Percentiles rank a stretch among this genome's conserved stretches.
phyloP scores from a whole-genome alignment of 345 rosid genomes.

The Capsella bursapastoris region DNA sequence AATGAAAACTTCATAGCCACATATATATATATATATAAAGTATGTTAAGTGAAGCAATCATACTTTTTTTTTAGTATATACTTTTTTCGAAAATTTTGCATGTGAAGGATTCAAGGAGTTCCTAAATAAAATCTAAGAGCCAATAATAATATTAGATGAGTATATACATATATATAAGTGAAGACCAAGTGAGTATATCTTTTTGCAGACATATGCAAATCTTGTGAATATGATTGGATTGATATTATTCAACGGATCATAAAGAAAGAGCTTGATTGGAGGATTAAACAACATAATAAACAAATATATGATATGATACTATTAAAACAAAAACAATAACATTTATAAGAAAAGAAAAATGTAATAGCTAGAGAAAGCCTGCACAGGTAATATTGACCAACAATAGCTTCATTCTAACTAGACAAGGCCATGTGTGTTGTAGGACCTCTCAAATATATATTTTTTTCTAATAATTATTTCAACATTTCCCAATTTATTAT shows the following conservation, averaged over 20 bases:
- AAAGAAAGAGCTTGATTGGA: constrained; percentile 46
- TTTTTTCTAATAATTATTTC: constrained; percentile 37
- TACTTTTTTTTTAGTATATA: neutral
- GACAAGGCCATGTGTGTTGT: constrained; percentile 91
- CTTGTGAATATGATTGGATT: constrained; percentile 48
- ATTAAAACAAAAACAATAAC: neutral
- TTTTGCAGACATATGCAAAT: constrained; percentile 50
- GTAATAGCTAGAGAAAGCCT: constrained; percentile 30
- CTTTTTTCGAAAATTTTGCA: neutral
- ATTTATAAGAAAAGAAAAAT: neutral
- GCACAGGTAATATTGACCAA: constrained; percentile 66
- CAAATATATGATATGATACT: constrained; percentile 11
- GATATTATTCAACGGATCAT: constrained; percentile 45
- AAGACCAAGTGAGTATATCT: constrained; percentile 44
- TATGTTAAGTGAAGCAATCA: constrained; percentile 28
- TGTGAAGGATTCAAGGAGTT: constrained; percentile 37
- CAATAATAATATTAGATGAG: constrained; percentile 34
- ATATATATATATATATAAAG: neutral
- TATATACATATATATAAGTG: constrained; percentile 12
- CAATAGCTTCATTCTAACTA: constrained; percentile 59
- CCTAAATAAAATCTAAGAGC: constrained; percentile 42
- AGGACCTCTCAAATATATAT: constrained; percentile 65
- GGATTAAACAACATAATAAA: constrained; percentile 41
- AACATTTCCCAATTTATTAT: constrained; percentile 57
- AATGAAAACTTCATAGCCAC: constrained; percentile 2